Percentiles rank a stretch among this genome's conserved stretches.
phyloP scores from a whole-genome alignment of 2,329 filamentous ascomycete genomes.

The Ophiognomonia clavigignenti-juglandacearum region DNA sequence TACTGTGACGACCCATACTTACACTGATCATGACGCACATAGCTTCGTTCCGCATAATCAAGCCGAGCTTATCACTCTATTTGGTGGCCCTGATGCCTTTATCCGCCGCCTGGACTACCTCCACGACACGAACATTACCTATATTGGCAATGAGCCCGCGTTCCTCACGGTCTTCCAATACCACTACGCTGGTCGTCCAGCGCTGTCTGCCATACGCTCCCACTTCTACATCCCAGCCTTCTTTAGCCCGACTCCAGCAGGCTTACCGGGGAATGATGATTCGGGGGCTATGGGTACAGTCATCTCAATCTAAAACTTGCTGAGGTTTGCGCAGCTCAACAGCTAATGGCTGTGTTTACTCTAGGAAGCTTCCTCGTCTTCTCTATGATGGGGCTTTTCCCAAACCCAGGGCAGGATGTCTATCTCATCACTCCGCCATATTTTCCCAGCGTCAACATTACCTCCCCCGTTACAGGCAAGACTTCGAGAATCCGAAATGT shows the following conservation, averaged over 20 bases:
- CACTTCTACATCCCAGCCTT: conserved; percentile 62
- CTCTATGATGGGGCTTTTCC: conserved; percentile 66
- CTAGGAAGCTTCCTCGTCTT: conserved; percentile 61
- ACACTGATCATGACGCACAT: neutral
- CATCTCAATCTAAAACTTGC: too few species aligned
- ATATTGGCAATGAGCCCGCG: conserved; percentile 51
- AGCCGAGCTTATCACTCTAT: conserved; percentile 48
- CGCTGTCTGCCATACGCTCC: conserved; percentile 44
- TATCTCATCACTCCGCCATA: conserved; percentile 69
- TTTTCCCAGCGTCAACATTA: conserved; percentile 57
- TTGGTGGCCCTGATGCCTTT: conserved; percentile 56
- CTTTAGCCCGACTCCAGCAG: conserved; percentile 54
- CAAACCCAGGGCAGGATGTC: conserved; percentile 63
- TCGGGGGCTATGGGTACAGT: conserved; percentile 67
- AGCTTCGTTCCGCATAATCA: conserved; percentile 52
- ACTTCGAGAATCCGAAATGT: conserved; percentile 54
- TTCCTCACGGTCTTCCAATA: conserved; percentile 65
- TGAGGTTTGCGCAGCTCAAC: too few species aligned
- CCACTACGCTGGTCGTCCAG: conserved; percentile 64
- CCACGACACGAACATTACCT: conserved; percentile 59
- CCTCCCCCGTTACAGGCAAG: conserved; percentile 52
- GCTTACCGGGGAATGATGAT: conserved; percentile 68
- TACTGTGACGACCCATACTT: neutral
- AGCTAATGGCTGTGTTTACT: too few species aligned
- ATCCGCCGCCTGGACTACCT: conserved; percentile 57